Base-by-base conservation (phyloP, 1,284 basidiomycete species). In the Marasmius fiardii region DNA sequence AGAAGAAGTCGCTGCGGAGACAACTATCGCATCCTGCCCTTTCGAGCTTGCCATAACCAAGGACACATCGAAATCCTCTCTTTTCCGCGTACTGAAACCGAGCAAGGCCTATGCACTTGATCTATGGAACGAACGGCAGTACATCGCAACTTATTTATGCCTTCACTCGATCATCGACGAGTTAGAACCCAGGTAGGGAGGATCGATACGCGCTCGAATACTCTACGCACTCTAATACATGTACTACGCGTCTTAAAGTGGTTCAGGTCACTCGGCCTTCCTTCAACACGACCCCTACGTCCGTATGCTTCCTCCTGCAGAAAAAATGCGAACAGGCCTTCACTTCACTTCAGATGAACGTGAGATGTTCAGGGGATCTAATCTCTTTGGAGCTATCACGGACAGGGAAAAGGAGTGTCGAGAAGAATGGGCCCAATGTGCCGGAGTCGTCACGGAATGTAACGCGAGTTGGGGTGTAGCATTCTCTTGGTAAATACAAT, bases 131-230 rank as follows among this genome's bases (percentile, higher is more conserved):
- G 88, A 87, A 67, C 78, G 88, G 20, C 88, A 92, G 71, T 77
- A 84, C 62, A 84, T 92, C 31, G 82, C 81, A 56, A 74, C 80
- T 0, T 95, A 94, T 65, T 64, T 95, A 7, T 77, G 75, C 41
- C 72, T 92, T 56, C 92, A 94, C 84, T 79, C 76, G 77, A 92
- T n/a, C 60, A n/a, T n/a, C n/a, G n/a, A n/a, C n/a, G n/a, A n/a
- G n/a, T 78, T n/a, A 63, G 35, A 48, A 23, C 34, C 21, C 12
- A 35, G 34, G 14, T 31, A 16, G 5, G n/a, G 58, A 50, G 48
- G 54, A 53, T 53, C 52, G 41, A 57, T 37, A 7, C 26, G 23
- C 24, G 6, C 43, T 43, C 52, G 23, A 24, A 21, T 20, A n/a
- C 6, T 5, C 51, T 31, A 24, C 8, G 12, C 34, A 21, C 43